Evolutionary conservation across 371 early-diverging fungal genomes (phyloP), one percentile per base, ranked within the genome.

Genomic region (Lichtheimia ornata): DNA sequence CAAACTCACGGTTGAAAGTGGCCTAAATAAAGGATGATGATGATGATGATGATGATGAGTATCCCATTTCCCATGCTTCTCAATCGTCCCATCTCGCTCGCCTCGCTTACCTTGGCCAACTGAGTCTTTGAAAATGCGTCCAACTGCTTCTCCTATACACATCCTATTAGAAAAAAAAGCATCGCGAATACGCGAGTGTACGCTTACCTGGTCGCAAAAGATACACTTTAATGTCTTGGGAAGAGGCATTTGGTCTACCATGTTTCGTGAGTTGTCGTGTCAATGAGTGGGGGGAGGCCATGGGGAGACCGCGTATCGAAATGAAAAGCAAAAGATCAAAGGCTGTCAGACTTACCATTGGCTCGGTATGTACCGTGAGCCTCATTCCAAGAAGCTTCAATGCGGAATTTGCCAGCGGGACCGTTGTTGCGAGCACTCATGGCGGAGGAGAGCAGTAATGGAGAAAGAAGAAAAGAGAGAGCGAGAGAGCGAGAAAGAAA

Each of bases 101-200:
- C 11, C 6, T 51, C 2, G 41, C 51, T 51, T 57, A 63, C 63
- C 41, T 72, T 72, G 4, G 61, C 49, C 4, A 73, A 17, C 53
- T 76, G 77, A 0, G 77, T 71, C 58, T 76, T 73, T 0, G 77
- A 73, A 35, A 73, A 76, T 1, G 73, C 64, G 44, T 73, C 70
- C 5, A 60, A 30, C 1, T 53, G 73, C 40, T 73, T 73, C 1
- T 76, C 66, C 66, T 70, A 58, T 22, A 58, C 27, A 40, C 14
- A 22, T 28, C 11, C 7, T 30, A 25, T 18, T 40, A 35, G 20
- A 28, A 9, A 2, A 5, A 4, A 40, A 7, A 4, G 12, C 47
- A 47, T 4, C 27, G 47, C 28, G 14, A 35, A 24, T 28, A 25
- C 11, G 9, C 7, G 6, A 15, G 5, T 20, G 22, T 12, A n/a